Conservation (phyloP, 2,329 filamentous ascomycete species). For the Monosporascus sp. region DNA sequence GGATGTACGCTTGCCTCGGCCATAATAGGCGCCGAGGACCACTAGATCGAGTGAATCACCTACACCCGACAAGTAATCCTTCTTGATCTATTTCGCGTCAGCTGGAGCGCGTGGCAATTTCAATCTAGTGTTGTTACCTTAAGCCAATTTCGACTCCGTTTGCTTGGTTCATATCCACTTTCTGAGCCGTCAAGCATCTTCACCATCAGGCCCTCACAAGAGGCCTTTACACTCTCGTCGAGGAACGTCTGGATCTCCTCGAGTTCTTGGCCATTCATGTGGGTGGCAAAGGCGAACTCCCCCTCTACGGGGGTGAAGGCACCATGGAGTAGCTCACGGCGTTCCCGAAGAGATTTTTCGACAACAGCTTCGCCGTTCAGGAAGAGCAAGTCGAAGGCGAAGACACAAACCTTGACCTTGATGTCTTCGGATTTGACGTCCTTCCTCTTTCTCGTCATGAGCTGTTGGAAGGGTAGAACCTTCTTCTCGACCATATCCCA, state of each 20-base stretch:
- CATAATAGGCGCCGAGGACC: slow-evolving; percentile 88
- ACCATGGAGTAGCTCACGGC: slow-evolving; percentile 66
- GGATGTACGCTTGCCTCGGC: slow-evolving; percentile 90
- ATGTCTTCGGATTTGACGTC: slow-evolving; percentile 94
- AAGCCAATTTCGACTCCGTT: slow-evolving; percentile 95
- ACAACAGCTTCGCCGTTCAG: slow-evolving; percentile 88
- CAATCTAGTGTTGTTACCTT: slow-evolving; percentile 53
- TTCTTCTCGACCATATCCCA: slow-evolving; percentile 97
- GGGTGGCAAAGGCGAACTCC: slow-evolving; percentile 86
- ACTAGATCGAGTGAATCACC: slow-evolving; percentile 96
- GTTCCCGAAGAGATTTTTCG: slow-evolving; percentile 77
- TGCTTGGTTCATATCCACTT: slow-evolving; percentile 92
- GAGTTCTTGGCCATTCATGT: slow-evolving; percentile 79
- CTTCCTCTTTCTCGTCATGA: slow-evolving; percentile 97
- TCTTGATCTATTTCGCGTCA: slow-evolving; percentile 66
- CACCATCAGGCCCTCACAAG: slow-evolving; percentile 97
- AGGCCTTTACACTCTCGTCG: slow-evolving; percentile 91
- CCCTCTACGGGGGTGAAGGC: slow-evolving; percentile 77
- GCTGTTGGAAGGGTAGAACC: slow-evolving; percentile 91
- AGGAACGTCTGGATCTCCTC: slow-evolving; percentile 91
- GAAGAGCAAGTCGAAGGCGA: slow-evolving; percentile 92
- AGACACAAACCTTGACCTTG: slow-evolving; percentile 94
- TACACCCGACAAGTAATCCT: slow-evolving; percentile 90
- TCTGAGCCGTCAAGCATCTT: slow-evolving; percentile 96
- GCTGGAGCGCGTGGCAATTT: slow-evolving; percentile 1